Base-by-base conservation (phyloP, 2,329 filamentous ascomycete species). In the Xenoacremonium recifei region DNA sequence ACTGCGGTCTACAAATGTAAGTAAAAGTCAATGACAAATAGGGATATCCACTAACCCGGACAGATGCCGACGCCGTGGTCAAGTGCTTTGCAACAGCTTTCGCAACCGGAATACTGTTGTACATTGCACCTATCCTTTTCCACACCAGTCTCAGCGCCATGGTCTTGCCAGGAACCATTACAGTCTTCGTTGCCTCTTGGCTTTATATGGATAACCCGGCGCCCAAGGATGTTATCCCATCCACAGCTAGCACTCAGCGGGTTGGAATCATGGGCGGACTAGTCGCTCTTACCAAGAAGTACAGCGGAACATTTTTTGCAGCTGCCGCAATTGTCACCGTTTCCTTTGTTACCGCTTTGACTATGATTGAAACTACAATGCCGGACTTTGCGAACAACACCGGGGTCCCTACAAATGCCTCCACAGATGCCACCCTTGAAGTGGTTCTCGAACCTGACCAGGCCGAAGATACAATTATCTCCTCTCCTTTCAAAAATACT, bases 1-100 rank as follows among this genome's bases (percentile, higher is more conserved):
- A 63, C 61, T 13, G 60, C 58, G 4, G 61, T 64, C 5, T 64
- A 64, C 47, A 63, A 61, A 47, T 64, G 61, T 61, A 37, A 45
- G 57, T 51, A 11, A 4, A 13, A 10, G 17, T 19, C 19, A 5
- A 6, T 19, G 17, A 35, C 15, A 18, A n/a, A 16, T 16, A 20
- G 17, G 13, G 6, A 15, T 16, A 21, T 38, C n/a, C 4, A 17
- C 21, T 38, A 11, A 21, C 33, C 37, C 6, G 6, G 15, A 11
- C 23, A 64, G 59, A 64, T 42, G 61, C 61, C 42, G 57, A 64
- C 42, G 61, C 61, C 16, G 52, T 64, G 31, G 55, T 63, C 47
- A 62, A 64, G 39, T 63, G 61, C 44, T 55, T 64, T 35, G 61
- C 61, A 6, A 62, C 59, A 4, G 59, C 59, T 13, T 43, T 62